Base-by-base conservation (phyloP, 2,329 filamentous ascomycete genomes). In the Myriosclerotinia curreyana region DNA sequence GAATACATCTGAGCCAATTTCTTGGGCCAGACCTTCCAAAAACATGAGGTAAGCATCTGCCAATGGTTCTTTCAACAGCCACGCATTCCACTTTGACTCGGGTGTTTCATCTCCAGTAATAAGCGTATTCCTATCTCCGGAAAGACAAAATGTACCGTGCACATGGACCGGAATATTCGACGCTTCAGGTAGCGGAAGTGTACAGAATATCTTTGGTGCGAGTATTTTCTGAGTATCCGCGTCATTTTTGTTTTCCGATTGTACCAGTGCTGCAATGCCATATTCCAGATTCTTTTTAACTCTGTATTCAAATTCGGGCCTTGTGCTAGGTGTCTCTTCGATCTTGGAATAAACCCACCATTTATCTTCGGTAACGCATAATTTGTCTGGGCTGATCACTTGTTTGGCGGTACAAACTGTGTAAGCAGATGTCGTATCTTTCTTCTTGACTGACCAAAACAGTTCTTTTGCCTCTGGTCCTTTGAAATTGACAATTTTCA, bases 131-230 rank as follows among this genome's bases (percentile, higher is more conserved):
- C 73, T 67, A 48, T 75, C 73, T 7, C 72, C 72, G 17, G 71
- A 71, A 12, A 75, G 68, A 15, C 60, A 66, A 52, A 75, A 75
- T n/a, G 69, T 73, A 34, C 69, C 72, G 52, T 74, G 71, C n/a
- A 74, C 52, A 28, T 72, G 67, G 2, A 75, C 67, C 2, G 73
- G 73, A 0, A 75, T 67, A 48, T 69, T 52, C 0, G 71, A 73
- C 12, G 12, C 20, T 14, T 69, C 60, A 7, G 67, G 60, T n/a
- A 72, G 46, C 15, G 70, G 71, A 7, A 72, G 67, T 3, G 65
- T 68, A 36, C 62, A 71, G 42, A 69, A 72, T 11, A 71, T 60
- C 15, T 56, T 60, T 12, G 67, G 64, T 55, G 53, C 34, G 5
- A 60, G 61, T n/a, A 60, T 15, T 34, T 54, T 50, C 0, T 50